These are phyloP conservation scores for Aspergillus homomorphus DNA, from an alignment of 495 filamentous ascomycete species.

Conservation along the genomic window DNA sequence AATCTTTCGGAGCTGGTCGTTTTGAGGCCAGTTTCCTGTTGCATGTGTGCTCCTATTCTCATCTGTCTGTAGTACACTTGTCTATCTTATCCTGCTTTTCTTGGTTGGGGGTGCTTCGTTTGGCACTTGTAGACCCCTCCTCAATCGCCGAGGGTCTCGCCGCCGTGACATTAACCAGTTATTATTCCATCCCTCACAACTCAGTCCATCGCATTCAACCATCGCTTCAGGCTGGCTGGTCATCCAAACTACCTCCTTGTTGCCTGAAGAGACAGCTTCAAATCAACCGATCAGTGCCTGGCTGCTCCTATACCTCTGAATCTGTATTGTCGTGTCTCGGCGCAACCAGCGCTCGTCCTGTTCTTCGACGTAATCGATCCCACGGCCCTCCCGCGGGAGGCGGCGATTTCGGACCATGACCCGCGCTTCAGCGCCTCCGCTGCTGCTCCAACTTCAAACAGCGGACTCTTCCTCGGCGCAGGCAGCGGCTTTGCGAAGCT, in stretches of 20 bases:
- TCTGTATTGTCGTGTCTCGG: not conserved
- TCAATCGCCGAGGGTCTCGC: not conserved
- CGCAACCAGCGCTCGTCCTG: not conserved
- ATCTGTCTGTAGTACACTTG: not conserved
- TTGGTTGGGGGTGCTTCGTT: not conserved
- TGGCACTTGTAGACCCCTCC: not conserved
- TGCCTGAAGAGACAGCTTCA: not conserved
- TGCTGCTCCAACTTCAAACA: slow-evolving; percentile 61
- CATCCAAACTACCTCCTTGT: not conserved
- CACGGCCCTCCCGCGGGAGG: slow-evolving; percentile 27
- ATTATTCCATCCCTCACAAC: not conserved
- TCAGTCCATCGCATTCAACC: not conserved
- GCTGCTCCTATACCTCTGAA: not conserved
- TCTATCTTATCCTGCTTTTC: not conserved
- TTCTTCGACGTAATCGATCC: slow-evolving; percentile 3
- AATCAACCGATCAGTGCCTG: not conserved
- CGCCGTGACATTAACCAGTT: not conserved
- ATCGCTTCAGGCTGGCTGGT: not conserved
- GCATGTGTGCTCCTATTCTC: not conserved
- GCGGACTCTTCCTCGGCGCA: slow-evolving; percentile 59
- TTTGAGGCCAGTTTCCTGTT: not conserved
- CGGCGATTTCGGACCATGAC: slow-evolving; percentile 45
- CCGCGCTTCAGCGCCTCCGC: slow-evolving; percentile 46
- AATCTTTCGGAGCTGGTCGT: not conserved
- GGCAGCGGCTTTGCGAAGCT: slow-evolving; percentile 58